A percentile compares a stretch with the other conserved stretches of the same genome.
These are phyloP conservation scores for Kalanchoe fedtschenkoi DNA, from an alignment of 164 flowering plant species.

Conservation along the genomic window DNA sequence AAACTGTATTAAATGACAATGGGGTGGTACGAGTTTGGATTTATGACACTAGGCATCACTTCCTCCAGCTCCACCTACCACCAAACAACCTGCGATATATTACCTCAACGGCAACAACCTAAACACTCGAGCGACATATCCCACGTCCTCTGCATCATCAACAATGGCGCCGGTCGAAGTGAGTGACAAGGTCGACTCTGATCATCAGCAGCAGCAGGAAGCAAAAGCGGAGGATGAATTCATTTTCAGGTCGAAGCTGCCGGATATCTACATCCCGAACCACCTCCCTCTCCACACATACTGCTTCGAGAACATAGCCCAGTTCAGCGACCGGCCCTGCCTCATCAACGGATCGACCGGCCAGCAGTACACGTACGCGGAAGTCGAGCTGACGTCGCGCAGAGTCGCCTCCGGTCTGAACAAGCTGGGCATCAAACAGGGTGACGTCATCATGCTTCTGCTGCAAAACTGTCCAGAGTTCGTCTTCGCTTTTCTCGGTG, in stretches of 20 bases:
- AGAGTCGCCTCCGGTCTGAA: constrained; percentile 57
- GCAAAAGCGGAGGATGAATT: constrained; percentile 21
- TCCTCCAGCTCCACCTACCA: constrained; percentile 1
- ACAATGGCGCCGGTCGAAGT: neutral
- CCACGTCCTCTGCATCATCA: neutral
- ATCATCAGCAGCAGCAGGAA: neutral
- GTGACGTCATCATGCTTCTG: constrained; percentile 70
- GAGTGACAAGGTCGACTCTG: neutral
- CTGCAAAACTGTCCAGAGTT: constrained; percentile 78
- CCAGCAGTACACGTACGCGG: constrained; percentile 36
- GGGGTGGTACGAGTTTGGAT: neutral
- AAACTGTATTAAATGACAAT: neutral
- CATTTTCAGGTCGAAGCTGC: constrained; percentile 79
- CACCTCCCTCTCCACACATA: constrained; percentile 70
- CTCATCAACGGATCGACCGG: constrained; percentile 65
- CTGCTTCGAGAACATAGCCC: constrained; percentile 61
- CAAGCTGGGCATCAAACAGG: constrained; percentile 44
- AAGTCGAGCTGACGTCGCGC: constrained; percentile 50
- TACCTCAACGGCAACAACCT: neutral
- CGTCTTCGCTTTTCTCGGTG: constrained; percentile 76
- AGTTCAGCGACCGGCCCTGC: constrained; percentile 44
- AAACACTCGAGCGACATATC: constrained; percentile 2
- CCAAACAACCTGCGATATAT: constrained; percentile 2
- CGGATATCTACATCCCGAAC: constrained; percentile 70
- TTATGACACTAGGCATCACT: neutral